phyloP scores from a whole-genome alignment of 306 rosid genomes.

The Sindora glabra region DNA sequence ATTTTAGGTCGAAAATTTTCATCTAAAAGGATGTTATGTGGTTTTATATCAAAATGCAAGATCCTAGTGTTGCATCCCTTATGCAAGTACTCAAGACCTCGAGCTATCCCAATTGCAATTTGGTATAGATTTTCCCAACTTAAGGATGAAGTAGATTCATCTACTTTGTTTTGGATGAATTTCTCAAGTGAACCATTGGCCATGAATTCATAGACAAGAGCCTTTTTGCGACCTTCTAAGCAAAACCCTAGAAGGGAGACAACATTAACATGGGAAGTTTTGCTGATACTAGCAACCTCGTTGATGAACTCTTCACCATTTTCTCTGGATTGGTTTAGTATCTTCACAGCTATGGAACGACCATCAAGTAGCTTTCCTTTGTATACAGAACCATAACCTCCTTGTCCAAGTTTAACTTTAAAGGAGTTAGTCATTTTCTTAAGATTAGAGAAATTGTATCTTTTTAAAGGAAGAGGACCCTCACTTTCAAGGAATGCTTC shows the following conservation, averaged over 20 bases:
- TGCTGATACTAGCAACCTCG: constrained; percentile 25
- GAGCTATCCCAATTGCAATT: not conserved
- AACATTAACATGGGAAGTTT: constrained; percentile 31
- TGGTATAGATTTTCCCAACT: constrained; percentile 9
- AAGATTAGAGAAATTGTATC: constrained; percentile 14
- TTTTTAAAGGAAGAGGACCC: constrained; percentile 10
- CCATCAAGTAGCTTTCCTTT: constrained; percentile 10
- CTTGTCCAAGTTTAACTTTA: constrained; percentile 20
- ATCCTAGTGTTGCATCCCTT: constrained; percentile 26
- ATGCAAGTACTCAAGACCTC: not conserved
- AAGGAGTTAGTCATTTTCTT: constrained; percentile 24
- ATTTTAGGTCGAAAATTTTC: not conserved
- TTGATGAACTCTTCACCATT: constrained; percentile 29
- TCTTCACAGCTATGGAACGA: constrained; percentile 16
- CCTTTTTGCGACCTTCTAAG: not conserved
- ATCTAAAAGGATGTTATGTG: constrained; percentile 13
- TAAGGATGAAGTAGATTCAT: not conserved
- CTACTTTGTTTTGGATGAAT: not conserved
- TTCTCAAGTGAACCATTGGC: constrained; percentile 20
- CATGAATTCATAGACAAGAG: not conserved
- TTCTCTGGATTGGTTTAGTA: constrained; percentile 4
- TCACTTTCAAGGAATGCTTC: constrained; percentile 9
- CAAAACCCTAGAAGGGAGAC: constrained; percentile 30
- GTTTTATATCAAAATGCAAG: constrained; percentile 23
- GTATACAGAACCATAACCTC: constrained; percentile 25